Evolutionary conservation across 345 rosid genomes (phyloP).

Genomic region (Populus tremula): DNA sequence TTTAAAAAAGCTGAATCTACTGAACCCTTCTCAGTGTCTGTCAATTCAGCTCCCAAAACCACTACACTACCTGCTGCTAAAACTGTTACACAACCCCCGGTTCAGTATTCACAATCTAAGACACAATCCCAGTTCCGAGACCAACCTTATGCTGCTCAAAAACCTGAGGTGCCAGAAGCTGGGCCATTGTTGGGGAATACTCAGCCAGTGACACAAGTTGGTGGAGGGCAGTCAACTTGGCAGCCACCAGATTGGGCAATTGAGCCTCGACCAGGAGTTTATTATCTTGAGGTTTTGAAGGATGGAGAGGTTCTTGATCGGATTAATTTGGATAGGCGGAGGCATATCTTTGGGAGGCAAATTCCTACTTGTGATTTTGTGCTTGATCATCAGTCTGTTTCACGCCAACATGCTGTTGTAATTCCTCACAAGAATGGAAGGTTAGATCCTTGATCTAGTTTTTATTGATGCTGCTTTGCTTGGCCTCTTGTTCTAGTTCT

Average conservation of each 20-base stretch:
- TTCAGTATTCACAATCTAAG: slow-evolving; percentile 34
- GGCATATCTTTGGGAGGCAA: slow-evolving; percentile 90
- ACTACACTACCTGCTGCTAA: slow-evolving; percentile 28
- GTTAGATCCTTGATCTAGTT: slow-evolving; percentile 27
- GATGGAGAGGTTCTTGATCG: slow-evolving; percentile 80
- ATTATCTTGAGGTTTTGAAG: slow-evolving; percentile 81
- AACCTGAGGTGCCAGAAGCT: slow-evolving; percentile 35
- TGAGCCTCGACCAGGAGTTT: slow-evolving; percentile 84
- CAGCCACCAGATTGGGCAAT: slow-evolving; percentile 94
- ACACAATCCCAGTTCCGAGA: slow-evolving; percentile 24
- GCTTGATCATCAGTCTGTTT: slow-evolving; percentile 79
- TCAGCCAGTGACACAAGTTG: slow-evolving; percentile 54
- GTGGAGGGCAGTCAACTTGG: slow-evolving; percentile 87
- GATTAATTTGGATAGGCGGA: slow-evolving; percentile 65
- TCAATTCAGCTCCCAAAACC: slow-evolving; percentile 44
- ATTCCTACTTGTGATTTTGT: slow-evolving; percentile 80
- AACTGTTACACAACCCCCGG: slow-evolving; percentile 16
- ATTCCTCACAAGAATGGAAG: slow-evolving; percentile 79
- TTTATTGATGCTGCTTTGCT: neutral
- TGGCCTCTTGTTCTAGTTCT: neutral
- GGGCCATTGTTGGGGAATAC: slow-evolving; percentile 43
- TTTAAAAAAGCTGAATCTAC: slow-evolving; percentile 84
- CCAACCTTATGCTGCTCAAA: slow-evolving; percentile 30
- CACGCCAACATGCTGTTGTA: slow-evolving; percentile 92
- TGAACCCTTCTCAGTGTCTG: slow-evolving; percentile 75